These are phyloP conservation scores for Ceratocystis ficicola DNA, from an alignment of 2,329 filamentous ascomycete species.

Conservation along the genomic window DNA sequence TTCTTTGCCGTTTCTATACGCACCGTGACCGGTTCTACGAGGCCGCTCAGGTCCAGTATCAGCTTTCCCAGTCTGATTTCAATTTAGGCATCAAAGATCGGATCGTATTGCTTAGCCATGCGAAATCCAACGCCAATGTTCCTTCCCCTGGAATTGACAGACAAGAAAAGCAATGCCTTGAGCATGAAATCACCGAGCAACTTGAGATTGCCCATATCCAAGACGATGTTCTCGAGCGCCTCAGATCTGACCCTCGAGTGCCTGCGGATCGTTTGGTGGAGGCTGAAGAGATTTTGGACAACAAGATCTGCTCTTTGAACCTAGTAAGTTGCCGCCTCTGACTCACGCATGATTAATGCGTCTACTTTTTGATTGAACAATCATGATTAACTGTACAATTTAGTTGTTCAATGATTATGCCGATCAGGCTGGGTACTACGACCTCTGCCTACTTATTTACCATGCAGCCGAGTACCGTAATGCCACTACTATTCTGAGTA, in stretches of 20 bases:
- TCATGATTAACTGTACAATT: conserved; percentile 21
- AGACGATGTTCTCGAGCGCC: conserved; percentile 71
- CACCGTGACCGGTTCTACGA: conserved; percentile 73
- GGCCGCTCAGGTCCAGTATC: conserved; percentile 73
- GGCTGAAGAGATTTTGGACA: conserved; percentile 58
- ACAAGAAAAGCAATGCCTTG: conserved; percentile 70
- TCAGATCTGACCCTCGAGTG: conserved; percentile 62
- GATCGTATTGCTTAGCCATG: conserved; percentile 78
- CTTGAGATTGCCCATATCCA: conserved; percentile 93
- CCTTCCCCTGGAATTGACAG: conserved; percentile 63
- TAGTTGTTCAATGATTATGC: conserved; percentile 89
- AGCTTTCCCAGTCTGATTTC: conserved; percentile 75
- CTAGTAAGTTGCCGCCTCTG: conserved; percentile 44
- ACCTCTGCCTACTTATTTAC: conserved; percentile 86
- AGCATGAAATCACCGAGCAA: conserved; percentile 72
- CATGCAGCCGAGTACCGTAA: conserved; percentile 85
- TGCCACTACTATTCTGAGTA: conserved; percentile 66
- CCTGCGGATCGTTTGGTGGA: conserved; percentile 48
- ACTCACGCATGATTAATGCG: neutral
- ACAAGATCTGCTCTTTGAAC: conserved; percentile 63
- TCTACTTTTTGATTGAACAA: neutral
- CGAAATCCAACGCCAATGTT: conserved; percentile 85
- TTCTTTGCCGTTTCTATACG: conserved; percentile 86
- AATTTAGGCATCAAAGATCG: conserved; percentile 66
- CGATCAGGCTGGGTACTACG: conserved; percentile 83